Evolutionary conservation across 2,329 filamentous ascomycete species (phyloP), one percentile per base, ranked within the genome.

Genomic region (Tolypocladium pustulatum): DNA sequence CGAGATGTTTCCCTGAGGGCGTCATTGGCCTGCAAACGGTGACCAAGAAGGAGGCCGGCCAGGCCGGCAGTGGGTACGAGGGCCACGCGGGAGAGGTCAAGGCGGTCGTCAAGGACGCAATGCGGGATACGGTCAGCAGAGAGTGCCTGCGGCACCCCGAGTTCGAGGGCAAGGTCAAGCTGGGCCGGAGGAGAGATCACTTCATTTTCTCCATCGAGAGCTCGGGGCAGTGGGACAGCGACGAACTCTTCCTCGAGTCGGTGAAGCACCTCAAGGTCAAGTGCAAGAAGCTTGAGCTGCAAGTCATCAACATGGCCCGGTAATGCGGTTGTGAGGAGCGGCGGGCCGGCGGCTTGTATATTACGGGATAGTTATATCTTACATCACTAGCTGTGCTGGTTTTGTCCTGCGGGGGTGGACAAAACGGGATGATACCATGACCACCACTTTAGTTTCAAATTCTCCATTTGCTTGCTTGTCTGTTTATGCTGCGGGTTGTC

Each of bases 161-260:
- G 75, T 97, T 99, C 76, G 85, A 94, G 74, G 90, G 86, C 70
- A 99, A 97, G 79, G 94, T 99, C 63, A 92, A 91, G 79, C 83
- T 99, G 37, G 94, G 94, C 51, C 82, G 95, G 58, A 79, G 91
- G 66, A 81, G 91, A 64, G 94, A 99, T 72, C 95, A 99, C 76
- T 99, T 99, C 73, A 97, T 99, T 74, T 99, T 94, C 80, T 88
- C 86, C 58, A 82, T 99, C 40, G 94, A 99, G 79, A 97, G 92
- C 78, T 88, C 91, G 0, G 95, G 94, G 7, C 94, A 99, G 76
- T 96, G 91, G 79, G 87, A 94, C 60, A 96, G 91, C 69, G 93
- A 97, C 67, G 87, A 91, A 74, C 80, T 99, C 63, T 97, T 99
- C 78, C 75, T 99, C 59, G 91, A 97, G 75, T 86, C 90, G 34